phyloP scores from a whole-genome alignment of 306 rosid species.

The Quillaja saponaria region DNA sequence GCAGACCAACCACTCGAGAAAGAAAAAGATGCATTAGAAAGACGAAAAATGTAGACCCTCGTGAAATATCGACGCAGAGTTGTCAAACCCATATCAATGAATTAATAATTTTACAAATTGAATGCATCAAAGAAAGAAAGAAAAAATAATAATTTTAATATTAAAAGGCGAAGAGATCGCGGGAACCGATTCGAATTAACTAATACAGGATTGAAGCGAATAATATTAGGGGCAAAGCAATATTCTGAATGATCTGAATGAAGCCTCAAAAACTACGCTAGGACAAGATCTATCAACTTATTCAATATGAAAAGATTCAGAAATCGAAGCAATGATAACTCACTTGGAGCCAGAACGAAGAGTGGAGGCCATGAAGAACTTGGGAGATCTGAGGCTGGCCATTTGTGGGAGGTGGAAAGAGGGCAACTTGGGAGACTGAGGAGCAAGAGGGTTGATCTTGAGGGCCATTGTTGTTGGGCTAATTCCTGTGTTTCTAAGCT shows the following conservation, averaged over 20 bases:
- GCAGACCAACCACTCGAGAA: neutral
- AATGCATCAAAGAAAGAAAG: neutral
- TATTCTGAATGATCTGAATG: too few relatives aligned
- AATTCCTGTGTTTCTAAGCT: neutral
- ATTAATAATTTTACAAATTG: too few relatives aligned
- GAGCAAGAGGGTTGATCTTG: slow-evolving; percentile 36
- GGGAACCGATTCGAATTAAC: neutral
- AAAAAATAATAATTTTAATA: too few relatives aligned
- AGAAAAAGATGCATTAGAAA: neutral
- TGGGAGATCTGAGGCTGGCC: slow-evolving; percentile 78
- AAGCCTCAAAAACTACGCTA: neutral
- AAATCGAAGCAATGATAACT: neutral
- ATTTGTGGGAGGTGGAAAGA: slow-evolving; percentile 58
- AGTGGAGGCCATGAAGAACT: slow-evolving; percentile 80
- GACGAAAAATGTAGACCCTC: neutral
- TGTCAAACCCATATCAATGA: too few relatives aligned
- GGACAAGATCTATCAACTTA: neutral
- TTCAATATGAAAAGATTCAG: neutral
- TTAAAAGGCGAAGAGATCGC: neutral
- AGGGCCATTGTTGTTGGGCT: slow-evolving; percentile 55
- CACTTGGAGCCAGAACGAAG: slow-evolving; percentile 74
- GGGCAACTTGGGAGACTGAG: slow-evolving; percentile 52
- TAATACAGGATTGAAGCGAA: neutral
- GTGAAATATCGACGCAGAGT: too few relatives aligned
- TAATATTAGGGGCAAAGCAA: neutral